Evolutionary conservation across 345 rosid species (phyloP).

Genomic region (Dovyalis caffra): DNA sequence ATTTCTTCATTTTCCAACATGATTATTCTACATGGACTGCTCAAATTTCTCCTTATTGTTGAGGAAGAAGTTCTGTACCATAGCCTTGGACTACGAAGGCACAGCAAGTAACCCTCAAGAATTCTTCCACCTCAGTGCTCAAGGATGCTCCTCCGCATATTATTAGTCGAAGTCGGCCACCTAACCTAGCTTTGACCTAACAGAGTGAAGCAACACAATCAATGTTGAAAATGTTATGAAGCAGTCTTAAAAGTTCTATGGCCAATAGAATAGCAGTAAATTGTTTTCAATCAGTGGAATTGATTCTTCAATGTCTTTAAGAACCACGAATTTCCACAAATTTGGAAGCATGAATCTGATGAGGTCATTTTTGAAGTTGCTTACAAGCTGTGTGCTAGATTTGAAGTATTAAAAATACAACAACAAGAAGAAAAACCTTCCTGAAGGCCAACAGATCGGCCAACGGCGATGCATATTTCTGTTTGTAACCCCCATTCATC

Average conservation of each 20-base stretch:
- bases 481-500: constrained; percentile 87
- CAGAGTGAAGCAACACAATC: neutral
- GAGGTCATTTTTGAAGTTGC: too few species aligned
- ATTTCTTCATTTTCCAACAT: neutral
- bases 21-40: neutral
- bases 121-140: constrained; percentile 84
- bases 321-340: too few species aligned
- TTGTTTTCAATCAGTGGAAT: too few species aligned
- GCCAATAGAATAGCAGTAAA: too few species aligned
- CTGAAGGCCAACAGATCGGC: constrained; percentile 95
- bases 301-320: too few species aligned
- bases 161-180: constrained; percentile 77
- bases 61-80: constrained; percentile 47
- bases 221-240: too few species aligned
- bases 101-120: constrained; percentile 88
- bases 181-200: constrained; percentile 85
- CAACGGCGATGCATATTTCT: constrained; percentile 69
- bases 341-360: too few species aligned
- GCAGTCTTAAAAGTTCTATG: too few species aligned
- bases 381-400: too few species aligned
- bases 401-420: too few species aligned
- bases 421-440: too few species aligned
- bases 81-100: constrained; percentile 85
- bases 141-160: constrained; percentile 94
- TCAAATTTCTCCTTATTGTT: neutral